Percentiles rank a stretch among this genome's conserved stretches.
These are phyloP conservation scores for Salicornia ramosissima DNA, from an alignment of 148 eudicot species.

Conservation along the genomic window DNA sequence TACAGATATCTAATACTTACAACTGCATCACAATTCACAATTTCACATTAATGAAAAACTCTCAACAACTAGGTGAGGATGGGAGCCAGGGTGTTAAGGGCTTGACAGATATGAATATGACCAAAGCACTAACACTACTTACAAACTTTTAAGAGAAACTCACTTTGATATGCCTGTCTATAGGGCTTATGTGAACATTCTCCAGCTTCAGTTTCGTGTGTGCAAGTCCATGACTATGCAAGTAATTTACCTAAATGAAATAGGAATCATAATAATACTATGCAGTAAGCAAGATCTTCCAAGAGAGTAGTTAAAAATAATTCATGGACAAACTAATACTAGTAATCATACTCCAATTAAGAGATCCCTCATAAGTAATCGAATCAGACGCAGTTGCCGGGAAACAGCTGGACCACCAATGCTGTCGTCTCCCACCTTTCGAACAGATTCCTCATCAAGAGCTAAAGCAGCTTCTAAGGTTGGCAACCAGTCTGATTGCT, in stretches of 20 bases:
- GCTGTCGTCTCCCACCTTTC: constrained; percentile 91
- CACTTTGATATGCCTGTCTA: constrained; percentile 95
- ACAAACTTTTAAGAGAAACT: constrained; percentile 20
- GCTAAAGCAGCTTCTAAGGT: constrained; percentile 95
- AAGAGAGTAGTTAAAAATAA: not conserved
- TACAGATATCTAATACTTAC: not conserved
- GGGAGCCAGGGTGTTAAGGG: not conserved
- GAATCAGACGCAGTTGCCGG: constrained; percentile 74
- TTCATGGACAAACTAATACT: constrained; percentile 3
- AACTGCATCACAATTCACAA: too few species aligned
- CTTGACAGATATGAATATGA: not conserved
- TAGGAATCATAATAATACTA: too few species aligned
- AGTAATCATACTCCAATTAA: constrained; percentile 77
- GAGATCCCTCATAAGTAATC: constrained; percentile 94
- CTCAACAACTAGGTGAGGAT: not conserved
- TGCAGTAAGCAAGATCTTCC: not conserved
- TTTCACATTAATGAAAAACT: not conserved
- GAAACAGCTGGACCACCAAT: constrained; percentile 95
- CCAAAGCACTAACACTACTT: not conserved
- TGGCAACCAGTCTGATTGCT: constrained; percentile 95
- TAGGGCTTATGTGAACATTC: constrained; percentile 87
- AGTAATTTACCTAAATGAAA: constrained; percentile 77
- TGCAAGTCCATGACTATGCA: constrained; percentile 98
- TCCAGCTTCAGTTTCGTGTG: constrained; percentile 96
- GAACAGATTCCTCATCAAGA: constrained; percentile 87